Evolutionary conservation across 352 stramenopile species (phyloP), one percentile per base, ranked within the genome.

Genomic region (Phytophthora palmivora): DNA sequence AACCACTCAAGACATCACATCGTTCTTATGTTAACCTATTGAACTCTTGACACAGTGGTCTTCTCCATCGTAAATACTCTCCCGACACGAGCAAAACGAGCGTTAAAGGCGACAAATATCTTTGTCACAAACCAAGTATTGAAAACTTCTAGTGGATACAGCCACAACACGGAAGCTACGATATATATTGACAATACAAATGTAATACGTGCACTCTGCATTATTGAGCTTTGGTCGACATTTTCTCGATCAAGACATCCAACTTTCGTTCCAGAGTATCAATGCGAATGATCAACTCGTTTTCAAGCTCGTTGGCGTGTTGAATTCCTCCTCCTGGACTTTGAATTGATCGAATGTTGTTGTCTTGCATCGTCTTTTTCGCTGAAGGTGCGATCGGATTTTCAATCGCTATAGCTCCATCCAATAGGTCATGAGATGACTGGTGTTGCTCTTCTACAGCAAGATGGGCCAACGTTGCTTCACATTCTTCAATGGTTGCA

Each of bases 381-480:
- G 12, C 12, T 43, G 26, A n/a, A 16, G 43, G 14, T 32, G 7
- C 7, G 16, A 21, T 38, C 22, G 30, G 18, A 10, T 37, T 33
- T 21, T 33, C 63, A 3, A 18, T 15, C 7, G 19, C 22, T 9
- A 0, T 37, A 22, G 14, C 15, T 19, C 55, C 36, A 38, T 49
- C 41, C 19, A 56, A 18, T 18, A 47, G 14, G n/a, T 68, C 49
- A 26, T 68, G 58, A 0, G 26, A 49, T 11, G 50, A 59, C 19
- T 58, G 58, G 21, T 63, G 56, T 9, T 32, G 24, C 19, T 58
- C 39, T 21, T 58, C 62, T 11, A 30, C 34, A 19, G 49, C 30
- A 11, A 75, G 62, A 38, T 75, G 54, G 4, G 12, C 22, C 16
- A 75, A 12, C 14, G 62, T 75, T 14, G 67, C 56, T 11, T 63